Evolutionary conservation across 108 stramenopile genomes (phyloP).

Genomic region (Skeletonema menzelii): DNA sequence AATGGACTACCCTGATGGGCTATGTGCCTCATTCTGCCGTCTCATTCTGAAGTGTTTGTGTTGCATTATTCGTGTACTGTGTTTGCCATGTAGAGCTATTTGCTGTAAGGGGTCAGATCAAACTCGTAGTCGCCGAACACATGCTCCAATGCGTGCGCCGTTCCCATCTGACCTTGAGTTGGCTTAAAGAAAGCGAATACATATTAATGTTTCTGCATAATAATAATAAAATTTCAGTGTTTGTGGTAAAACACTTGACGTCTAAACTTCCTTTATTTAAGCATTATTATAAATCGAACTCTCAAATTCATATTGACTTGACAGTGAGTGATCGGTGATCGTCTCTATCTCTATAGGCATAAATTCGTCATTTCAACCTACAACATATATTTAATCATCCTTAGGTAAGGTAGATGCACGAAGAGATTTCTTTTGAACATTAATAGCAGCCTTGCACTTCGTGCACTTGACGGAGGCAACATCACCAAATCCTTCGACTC

Average conservation of each 20-base stretch:
- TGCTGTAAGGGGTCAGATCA: slow-evolving; percentile 36
- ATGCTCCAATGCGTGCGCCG: slow-evolving; percentile 41
- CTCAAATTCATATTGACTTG: background rate
- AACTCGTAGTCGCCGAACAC: slow-evolving; percentile 17
- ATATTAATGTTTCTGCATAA: background rate
- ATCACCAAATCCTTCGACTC: slow-evolving; percentile 86
- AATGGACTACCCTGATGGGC: slow-evolving; percentile 47
- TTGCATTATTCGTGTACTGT: slow-evolving; percentile 27
- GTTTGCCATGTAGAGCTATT: slow-evolving; percentile 33
- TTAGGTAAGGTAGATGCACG: slow-evolving; percentile 89
- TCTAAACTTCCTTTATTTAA: background rate
- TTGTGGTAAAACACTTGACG: background rate
- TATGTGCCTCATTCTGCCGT: slow-evolving; percentile 44
- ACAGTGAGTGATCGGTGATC: background rate
- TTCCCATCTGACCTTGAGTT: slow-evolving; percentile 44
- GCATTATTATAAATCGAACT: background rate
- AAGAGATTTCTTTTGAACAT: slow-evolving; percentile 77
- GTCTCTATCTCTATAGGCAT: background rate
- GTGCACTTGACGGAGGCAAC: slow-evolving; percentile 78
- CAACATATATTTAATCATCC: slow-evolving; percentile 15
- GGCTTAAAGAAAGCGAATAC: slow-evolving; percentile 5
- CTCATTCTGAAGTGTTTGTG: slow-evolving; percentile 28
- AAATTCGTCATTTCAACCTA: background rate
- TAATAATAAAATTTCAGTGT: background rate
- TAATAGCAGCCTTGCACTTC: slow-evolving; percentile 85